Evolutionary conservation across 306 rosid species (phyloP).

Genomic region (Styphnolobium japonicum): DNA sequence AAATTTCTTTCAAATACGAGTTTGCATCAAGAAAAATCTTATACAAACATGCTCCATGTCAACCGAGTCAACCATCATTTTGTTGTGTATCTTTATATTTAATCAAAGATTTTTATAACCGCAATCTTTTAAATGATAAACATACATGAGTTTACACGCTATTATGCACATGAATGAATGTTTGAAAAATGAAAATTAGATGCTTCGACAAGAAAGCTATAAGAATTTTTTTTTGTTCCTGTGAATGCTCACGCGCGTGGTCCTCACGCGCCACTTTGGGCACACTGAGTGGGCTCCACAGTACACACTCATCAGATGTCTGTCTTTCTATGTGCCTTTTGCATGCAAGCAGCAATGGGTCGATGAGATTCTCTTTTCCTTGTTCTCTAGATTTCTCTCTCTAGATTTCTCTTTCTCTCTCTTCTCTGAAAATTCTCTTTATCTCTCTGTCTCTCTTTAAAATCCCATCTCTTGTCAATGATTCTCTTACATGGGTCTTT

Average conservation of each 20-base stretch:
- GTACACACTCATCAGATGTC: not conserved
- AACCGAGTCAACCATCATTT: too few relatives aligned
- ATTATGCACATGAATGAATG: too few relatives aligned
- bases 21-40: too few relatives aligned
- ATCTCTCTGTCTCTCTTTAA: not conserved
- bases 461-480: constrained; percentile 4
- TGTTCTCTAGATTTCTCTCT: not conserved
- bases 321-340: constrained; percentile 30
- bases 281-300: constrained; percentile 41
- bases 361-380: constrained; percentile 28
- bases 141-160: too few relatives aligned
- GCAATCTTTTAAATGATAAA: too few relatives aligned
- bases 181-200: too few relatives aligned
- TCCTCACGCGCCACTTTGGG: too few relatives aligned
- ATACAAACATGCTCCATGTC: too few relatives aligned
- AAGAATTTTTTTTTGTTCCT: not conserved
- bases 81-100: too few relatives aligned
- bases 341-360: constrained; percentile 30
- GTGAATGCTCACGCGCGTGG: too few relatives aligned
- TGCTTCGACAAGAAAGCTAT: not conserved
- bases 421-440: not conserved
- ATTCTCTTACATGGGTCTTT: constrained; percentile 30
- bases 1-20: too few relatives aligned
- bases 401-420: not conserved
- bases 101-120: too few relatives aligned